Evolutionary conservation across 495 filamentous ascomycete genomes (phyloP), one percentile per base, ranked within the genome.

Genomic region (Daldinia grandis): DNA sequence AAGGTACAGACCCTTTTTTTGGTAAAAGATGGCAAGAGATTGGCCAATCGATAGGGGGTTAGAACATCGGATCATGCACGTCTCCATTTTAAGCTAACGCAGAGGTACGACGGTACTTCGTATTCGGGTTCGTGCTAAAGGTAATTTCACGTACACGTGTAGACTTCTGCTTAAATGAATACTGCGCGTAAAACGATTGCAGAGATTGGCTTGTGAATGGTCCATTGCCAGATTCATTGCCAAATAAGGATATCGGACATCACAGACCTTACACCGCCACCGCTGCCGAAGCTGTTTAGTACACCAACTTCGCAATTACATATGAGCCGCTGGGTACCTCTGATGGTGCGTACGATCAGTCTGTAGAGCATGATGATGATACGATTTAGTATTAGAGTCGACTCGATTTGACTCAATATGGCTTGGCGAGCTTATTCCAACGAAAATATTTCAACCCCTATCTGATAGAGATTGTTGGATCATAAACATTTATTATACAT

Each of bases 21-120:
- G 64, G 69, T 72, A 72, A 72, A 72, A 64, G 64, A 68, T 53
- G 60, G 60, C 24, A 68, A 64, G 64, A 68, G 69, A 72, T 72
- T 72, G 69, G 69, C 69, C 69, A 72, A 72, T 72, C 69, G 69
- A 72, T 72, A 72, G 64, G 69, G 60, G 64, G 63, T 58, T 59
- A n/a, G 14, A 40, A 53, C 54, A 66, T 72, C 69, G 64, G 55
- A 47, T 58, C 62, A 71, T 71, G 31, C 35, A 38, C 17, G 10
- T 35, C 50, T n/a, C 58, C 27, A 27, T 31, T 12, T 24, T 51
- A 50, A 21, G 62, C 25, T 51, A 51, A 33, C n/a, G 27, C 9
- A 19, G 6, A 25, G 66, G 49, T 72, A 72, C 69, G 68, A 19
- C 42, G 64, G 19, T 65, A 72, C 69, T 56, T 72, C 69, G 69